Conservation (phyloP, 2,329 filamentous ascomycete genomes). For the Polytolypa hystricis region DNA sequence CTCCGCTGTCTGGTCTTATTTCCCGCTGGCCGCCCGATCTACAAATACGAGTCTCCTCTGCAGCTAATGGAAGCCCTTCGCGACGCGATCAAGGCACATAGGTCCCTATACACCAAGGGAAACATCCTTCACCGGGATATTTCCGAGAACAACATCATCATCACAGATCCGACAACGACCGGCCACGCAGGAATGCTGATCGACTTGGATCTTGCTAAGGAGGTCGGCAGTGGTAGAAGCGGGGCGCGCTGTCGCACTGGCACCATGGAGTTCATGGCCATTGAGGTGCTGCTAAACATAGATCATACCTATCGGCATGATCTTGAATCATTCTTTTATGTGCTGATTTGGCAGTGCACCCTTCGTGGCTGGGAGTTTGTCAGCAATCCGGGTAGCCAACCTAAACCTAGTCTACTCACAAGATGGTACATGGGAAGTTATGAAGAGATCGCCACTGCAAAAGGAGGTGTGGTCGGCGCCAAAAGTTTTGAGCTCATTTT, state of each 20-base stretch:
- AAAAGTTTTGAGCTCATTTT: background rate
- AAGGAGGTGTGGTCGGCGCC: background rate
- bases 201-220: slow-evolving; percentile 23
- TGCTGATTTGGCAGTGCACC: slow-evolving; percentile 16
- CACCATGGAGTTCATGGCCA: slow-evolving; percentile 25
- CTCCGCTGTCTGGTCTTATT: slow-evolving; percentile 20
- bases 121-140: slow-evolving; percentile 28
- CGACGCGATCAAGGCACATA: slow-evolving; percentile 26
- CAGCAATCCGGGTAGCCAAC: background rate
- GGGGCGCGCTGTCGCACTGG: slow-evolving; percentile 13
- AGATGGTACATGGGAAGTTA: background rate
- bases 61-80: slow-evolving; percentile 25
- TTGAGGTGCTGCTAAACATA: slow-evolving; percentile 19
- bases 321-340: slow-evolving; percentile 22
- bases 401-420: background rate
- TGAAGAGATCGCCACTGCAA: background rate
- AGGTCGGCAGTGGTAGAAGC: too few relatives aligned
- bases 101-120: slow-evolving; percentile 20
- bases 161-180: slow-evolving; percentile 13
- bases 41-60: slow-evolving; percentile 16
- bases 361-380: too few relatives aligned
- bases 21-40: slow-evolving; percentile 17
- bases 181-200: slow-evolving; percentile 23
- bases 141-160: slow-evolving; percentile 28
- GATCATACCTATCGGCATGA: slow-evolving; percentile 23